Base-by-base conservation (phyloP, 305 asterid genomes). In the Euphrasia arctica region DNA sequence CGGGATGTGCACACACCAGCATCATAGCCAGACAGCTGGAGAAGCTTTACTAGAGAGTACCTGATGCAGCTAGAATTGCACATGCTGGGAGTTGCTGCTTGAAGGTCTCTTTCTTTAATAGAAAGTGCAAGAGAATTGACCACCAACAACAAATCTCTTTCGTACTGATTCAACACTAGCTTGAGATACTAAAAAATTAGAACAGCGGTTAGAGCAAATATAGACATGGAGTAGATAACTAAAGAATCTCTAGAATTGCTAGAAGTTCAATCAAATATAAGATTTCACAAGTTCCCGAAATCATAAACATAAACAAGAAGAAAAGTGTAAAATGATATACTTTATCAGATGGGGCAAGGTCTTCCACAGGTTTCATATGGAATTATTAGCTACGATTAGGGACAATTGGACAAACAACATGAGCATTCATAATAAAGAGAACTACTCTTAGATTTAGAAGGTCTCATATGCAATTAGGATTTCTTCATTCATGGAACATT, bases 41-140 rank as follows among this genome's bases (percentile, higher is more conserved):
- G 79, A 66, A 74, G 89, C 76, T 85, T 83, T 14, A 85, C 87
- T 42, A 88, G 77, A 66, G 81, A 72, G 66, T 73, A 81, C 58
- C 84, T 82, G 71, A 85, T 77, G 80, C 95, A 88, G 79, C 83
- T 83, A 48, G 84, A 84, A 75, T 83, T 88, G 83, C 92, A 88
- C 1, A 51, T 75, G 60, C 79, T 82, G 15, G 83, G 73, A 70
- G 73, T 75, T 14, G 76, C 77, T 67, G 62, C 65, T 32, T 63
- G 72, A 71, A 88, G 88, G 56, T 83, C 84, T 32, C 67, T 68
- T 73, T 83, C 90, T 9, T 69, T 65, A 39, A 81, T 71, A 0
- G 89, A 83, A 58, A 78, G 79, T 36, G 78, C 76, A 58, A 79
- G 90, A 2, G 92, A 81, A 65, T 77, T 75, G 54, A 80, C 88